These are phyloP conservation scores for Voacanga thouarsii DNA, from an alignment of 257 asterid genomes.

Conservation along the genomic window DNA sequence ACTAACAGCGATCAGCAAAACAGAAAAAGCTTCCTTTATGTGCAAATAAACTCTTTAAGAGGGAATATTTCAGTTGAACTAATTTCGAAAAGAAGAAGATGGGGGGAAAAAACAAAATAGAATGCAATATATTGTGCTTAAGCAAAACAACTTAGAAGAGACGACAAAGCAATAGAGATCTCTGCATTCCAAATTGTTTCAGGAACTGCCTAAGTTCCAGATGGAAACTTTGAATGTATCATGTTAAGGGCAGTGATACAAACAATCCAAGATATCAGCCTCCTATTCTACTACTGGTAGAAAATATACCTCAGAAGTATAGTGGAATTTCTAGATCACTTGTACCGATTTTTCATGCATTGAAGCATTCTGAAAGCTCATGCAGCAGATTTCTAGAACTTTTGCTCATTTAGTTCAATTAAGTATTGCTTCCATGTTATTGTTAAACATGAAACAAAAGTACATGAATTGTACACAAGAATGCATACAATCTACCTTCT, in stretches of 20 bases:
- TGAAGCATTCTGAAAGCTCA: not conserved
- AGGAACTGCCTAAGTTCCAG: not conserved
- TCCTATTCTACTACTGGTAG: not conserved
- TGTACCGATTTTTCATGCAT: not conserved
- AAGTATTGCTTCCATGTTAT: not conserved
- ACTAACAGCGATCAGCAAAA: slow-evolving; percentile 51
- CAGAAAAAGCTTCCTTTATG: not conserved
- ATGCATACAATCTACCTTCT: not conserved
- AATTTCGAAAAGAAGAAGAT: not conserved
- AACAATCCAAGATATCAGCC: not conserved
- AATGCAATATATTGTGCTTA: not conserved
- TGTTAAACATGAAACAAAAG: not conserved
- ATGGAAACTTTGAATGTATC: not conserved
- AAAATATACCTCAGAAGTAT: not conserved
- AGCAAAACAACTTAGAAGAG: not conserved
- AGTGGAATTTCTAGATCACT: not conserved
- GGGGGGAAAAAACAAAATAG: not conserved
- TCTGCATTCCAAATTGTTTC: not conserved
- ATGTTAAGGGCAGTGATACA: not conserved
- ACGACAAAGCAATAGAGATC: not conserved
- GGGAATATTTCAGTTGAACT: slow-evolving; percentile 4
- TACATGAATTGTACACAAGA: not conserved
- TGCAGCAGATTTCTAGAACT: not conserved
- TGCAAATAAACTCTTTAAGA: not conserved
- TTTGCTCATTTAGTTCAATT: not conserved